Evolutionary conservation across 1,284 basidiomycete species (phyloP), one percentile per base, ranked within the genome.

Genomic region (Pseudozyma tsukubaensis): DNA sequence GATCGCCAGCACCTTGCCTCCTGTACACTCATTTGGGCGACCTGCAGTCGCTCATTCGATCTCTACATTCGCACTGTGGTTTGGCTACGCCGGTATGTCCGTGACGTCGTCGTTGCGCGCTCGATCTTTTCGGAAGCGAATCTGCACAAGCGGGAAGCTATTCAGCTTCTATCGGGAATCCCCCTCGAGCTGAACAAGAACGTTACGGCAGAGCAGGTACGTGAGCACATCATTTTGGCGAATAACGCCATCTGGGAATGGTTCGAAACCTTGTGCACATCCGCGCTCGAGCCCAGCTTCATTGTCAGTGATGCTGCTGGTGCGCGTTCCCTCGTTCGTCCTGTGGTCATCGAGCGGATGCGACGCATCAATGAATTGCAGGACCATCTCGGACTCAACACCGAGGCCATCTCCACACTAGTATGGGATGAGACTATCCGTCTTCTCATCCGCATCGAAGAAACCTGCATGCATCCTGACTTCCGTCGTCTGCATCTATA

Each of bases 261-360:
- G 50, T 51, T 51, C 50, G 36, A 40, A 21, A 29, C 37, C 11
- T 13, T 40, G 35, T 35, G 50, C 36, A 40, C n/a, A 14, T 37
- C 50, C 11, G 32, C 35, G 19, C 21, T 40, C 3, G 50, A 51
- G 21, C 50, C 50, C 13, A 51, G 50, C 36, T 51, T 51, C 50
- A 51, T 16, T 13, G 50, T 40, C 12, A 35, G 13, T 3, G 35
- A 51, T 18, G 19, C 37, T 19, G 1, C 12, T 1, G 50, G 50
- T 24, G 50, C 50, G 4, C 35, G 50, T 21, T 36, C 21, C 11
- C 35, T 51, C 35, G 11, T 51, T 29, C 50, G 37, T 13, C 37
- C 37, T 3, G 50, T 51, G 35, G 37, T 51, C 50, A 36, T 51
- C 13, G 50, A 51, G 19, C 50, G 50, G 35, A 51, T 51, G 50